Conservation (phyloP, 1,284 basidiomycete genomes). For the Heterobasidion annosum region DNA sequence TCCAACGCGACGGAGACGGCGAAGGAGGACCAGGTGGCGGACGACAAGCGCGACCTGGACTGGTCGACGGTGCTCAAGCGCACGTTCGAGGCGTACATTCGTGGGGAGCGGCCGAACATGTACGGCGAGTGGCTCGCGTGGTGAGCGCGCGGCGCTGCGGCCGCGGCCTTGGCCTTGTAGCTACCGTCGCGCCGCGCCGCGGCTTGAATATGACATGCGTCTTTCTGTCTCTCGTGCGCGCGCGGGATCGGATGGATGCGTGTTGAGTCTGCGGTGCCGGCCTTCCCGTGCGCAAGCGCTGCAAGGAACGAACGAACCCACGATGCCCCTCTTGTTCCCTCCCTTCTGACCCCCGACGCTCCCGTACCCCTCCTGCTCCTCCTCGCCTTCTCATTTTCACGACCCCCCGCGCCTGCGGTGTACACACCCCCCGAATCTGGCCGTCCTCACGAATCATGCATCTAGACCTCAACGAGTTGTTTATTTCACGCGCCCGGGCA, state of each 20-base stretch:
- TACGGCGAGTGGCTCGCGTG: constrained; percentile 81
- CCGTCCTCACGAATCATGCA: too few relatives aligned
- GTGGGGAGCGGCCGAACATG: constrained; percentile 85
- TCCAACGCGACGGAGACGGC: constrained; percentile 19
- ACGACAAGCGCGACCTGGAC: constrained; percentile 69
- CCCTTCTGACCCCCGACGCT: too few relatives aligned
- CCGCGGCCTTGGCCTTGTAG: background rate
- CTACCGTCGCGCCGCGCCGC: constrained; percentile 3
- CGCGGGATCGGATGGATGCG: background rate
- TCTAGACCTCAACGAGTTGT: too few relatives aligned
- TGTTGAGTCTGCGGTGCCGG: background rate
- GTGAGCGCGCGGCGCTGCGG: constrained; percentile 24
- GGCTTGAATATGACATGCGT: background rate
- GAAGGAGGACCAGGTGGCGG: constrained; percentile 30
- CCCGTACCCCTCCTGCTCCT: too few relatives aligned
- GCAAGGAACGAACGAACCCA: too few relatives aligned
- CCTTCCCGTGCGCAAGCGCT: background rate
- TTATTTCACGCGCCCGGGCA: too few relatives aligned
- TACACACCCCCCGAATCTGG: too few relatives aligned
- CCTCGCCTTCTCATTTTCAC: too few relatives aligned
- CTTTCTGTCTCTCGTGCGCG: background rate
- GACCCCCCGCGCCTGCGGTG: too few relatives aligned
- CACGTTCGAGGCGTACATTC: constrained; percentile 83
- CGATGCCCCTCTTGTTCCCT: too few relatives aligned
- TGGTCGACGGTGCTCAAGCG: constrained; percentile 90